Evolutionary conservation across 345 rosid genomes (phyloP), one percentile per base, ranked within the genome.

Genomic region (Rhodamnia rubescens): DNA sequence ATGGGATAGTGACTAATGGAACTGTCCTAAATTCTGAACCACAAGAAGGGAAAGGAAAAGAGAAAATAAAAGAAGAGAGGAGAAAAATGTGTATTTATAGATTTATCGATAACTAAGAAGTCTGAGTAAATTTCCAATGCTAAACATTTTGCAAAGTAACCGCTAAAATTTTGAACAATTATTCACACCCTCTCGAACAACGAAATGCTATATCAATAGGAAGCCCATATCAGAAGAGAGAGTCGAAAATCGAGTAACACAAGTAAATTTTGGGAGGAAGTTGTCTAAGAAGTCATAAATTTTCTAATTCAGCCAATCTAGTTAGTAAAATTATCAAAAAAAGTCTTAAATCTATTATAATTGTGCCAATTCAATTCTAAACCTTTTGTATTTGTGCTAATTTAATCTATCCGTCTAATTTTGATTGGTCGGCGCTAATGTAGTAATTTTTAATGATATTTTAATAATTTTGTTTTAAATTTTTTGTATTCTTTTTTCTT

Each of bases 251-350:
- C 7, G 40, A 32, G 36, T 6, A 59, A 58, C 36, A n/a, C 0
- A 1, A 8, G 27, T 0, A 59, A 14, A 13, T 13, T 27, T 59
- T 27, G 5, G 29, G 16, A 13, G 1, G 6, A 58, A 58, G n/a
- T 58, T 58, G 13, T n/a, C 1, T 0, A 58, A 12, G 12, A 58
- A 5, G 0, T 12, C 1, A 0, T 58, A 6, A 12, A 12, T 0
- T 0, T 61, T 29, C 8, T 14, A 29, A 29, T 27, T 61, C 32
- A 0, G 0, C 0, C 16, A 61, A 29, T 61, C 27, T 61, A 61
- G 4, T 61, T 0, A 2, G 51, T 49, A 49, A 49, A 49, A 49
- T 10, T 49, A 49, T 2, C 11, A 49, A 49, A 49, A 49, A 49
- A 9, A 10, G 51, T 49, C 11, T 1, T 10, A 49, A 49, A 49